phyloP scores from a whole-genome alignment of 148 eudicot species.

The Limonium bicolor region DNA sequence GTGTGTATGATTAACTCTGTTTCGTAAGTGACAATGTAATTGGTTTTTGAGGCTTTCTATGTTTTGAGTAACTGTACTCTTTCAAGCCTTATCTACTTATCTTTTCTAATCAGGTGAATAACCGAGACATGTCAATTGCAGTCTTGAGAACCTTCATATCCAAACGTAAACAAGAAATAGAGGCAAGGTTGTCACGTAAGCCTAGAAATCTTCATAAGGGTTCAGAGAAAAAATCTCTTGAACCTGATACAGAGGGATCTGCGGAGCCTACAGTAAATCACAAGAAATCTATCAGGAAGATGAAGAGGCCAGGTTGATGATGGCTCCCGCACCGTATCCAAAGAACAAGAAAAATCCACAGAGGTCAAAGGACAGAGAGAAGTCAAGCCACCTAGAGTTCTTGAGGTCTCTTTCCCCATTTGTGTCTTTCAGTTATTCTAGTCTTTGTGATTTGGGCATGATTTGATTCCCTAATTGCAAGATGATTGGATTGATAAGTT shows the following conservation, averaged over 20 bases:
- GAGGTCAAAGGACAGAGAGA: slow-evolving; percentile 42
- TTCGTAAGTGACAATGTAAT: no score
- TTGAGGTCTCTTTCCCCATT: slow-evolving; percentile 56
- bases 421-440: background rate
- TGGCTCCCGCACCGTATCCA: slow-evolving; percentile 26
- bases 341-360: slow-evolving; percentile 16
- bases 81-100: background rate
- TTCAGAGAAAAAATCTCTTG: slow-evolving; percentile 14
- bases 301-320: slow-evolving; percentile 29
- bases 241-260: slow-evolving; percentile 11
- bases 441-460: background rate
- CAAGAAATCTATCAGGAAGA: slow-evolving; percentile 35
- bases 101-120: slow-evolving; percentile 52
- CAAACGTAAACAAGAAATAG: slow-evolving; percentile 72
- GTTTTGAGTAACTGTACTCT: no score
- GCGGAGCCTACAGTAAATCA: slow-evolving; percentile 15
- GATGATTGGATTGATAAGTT: background rate
- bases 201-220: slow-evolving; percentile 23
- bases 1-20: no score
- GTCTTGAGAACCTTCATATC: slow-evolving; percentile 76
- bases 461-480: no score
- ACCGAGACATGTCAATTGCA: slow-evolving; percentile 90
- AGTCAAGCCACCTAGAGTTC: slow-evolving; percentile 80
- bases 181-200: slow-evolving; percentile 34
- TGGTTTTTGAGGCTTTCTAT: no score